Conservation (phyloP, 768 basidiomycete species). For the Imleria badia region DNA sequence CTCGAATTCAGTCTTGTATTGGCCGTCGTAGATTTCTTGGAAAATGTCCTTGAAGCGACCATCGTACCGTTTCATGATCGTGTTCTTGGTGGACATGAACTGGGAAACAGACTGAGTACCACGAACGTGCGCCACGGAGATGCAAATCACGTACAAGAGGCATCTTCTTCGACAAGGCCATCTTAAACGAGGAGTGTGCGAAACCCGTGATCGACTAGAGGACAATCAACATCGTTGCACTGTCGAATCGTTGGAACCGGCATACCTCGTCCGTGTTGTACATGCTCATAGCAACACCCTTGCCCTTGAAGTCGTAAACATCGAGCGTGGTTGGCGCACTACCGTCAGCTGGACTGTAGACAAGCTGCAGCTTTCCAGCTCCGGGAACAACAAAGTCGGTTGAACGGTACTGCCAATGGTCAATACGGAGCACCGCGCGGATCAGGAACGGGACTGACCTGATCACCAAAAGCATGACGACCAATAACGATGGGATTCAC, state of each 20-base stretch:
- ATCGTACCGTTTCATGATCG: slow-evolving; percentile 96
- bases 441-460: slow-evolving; percentile 44
- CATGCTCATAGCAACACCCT: slow-evolving; percentile 95
- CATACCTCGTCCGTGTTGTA: slow-evolving; percentile 94
- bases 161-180: slow-evolving; percentile 82
- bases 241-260: background rate
- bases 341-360: slow-evolving; percentile 83
- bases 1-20: slow-evolving; percentile 74
- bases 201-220: slow-evolving; percentile 86
- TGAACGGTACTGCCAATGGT: slow-evolving; percentile 70
- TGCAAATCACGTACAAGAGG: slow-evolving; percentile 50
- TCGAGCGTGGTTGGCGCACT: slow-evolving; percentile 64
- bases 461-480: slow-evolving; percentile 97
- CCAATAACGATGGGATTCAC: slow-evolving; percentile 95
- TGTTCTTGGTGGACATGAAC: slow-evolving; percentile 99
- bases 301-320: slow-evolving; percentile 92
- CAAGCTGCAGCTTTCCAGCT: slow-evolving; percentile 89
- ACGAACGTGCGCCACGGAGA: slow-evolving; percentile 5
- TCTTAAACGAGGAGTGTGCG: slow-evolving; percentile 97
- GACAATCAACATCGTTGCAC: background rate
- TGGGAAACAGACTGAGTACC: slow-evolving; percentile 24
- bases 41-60: slow-evolving; percentile 99
- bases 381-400: slow-evolving; percentile 93
- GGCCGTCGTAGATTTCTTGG: slow-evolving; percentile 88
- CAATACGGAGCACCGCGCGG: slow-evolving; percentile 1